Base-by-base conservation (phyloP, 805 yeast species). In the Candida verbasci region DNA sequence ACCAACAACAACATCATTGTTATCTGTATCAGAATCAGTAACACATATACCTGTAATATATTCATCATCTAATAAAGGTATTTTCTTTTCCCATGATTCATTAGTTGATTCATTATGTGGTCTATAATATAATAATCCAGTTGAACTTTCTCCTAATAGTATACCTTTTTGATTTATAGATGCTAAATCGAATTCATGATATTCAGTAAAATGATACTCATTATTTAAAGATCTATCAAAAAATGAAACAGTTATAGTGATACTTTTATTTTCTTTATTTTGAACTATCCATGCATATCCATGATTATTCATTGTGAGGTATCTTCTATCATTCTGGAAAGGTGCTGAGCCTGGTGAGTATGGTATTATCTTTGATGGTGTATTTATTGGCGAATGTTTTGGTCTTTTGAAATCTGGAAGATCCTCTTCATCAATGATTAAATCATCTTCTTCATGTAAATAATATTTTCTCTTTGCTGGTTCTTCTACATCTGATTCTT, bases 301-400 rank as follows among this genome's bases (percentile, higher is more conserved):
- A 20, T 79, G 63, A 8, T 82, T 68, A 48, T 86, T 86, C 72
- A 89, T 86, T 15, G 87, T 78, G 27, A 91, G 60, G 49, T 87
- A 89, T 37, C 96, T 69, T 57, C 91, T 74, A 35, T 78, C 75
- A 23, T 30, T 31, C 14, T 35, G 32, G 28, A 34, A 88, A 0
- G 96, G 95, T 0, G 97, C 91, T 6, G 83, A 76, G 1, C 97
- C 97, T 1, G 86, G 84, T 3, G 95, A 86, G 47, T 79, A 82
- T 0, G 96, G 89, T 31, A 61, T 65, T 20, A 78, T 6, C 35
- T 34, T 17, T 12, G 20, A 7, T 12, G 21, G 9, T 17, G 21
- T 12, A 7, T 3, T 16, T 5, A 20, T 21, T 54, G 38, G 8
- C 31, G 42, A 3, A 45, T 47, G 12, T 32, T 31, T 16, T 41